Evolutionary conservation across 2,329 filamentous ascomycete species (phyloP).

Genomic region (Penicillium expansum): DNA sequence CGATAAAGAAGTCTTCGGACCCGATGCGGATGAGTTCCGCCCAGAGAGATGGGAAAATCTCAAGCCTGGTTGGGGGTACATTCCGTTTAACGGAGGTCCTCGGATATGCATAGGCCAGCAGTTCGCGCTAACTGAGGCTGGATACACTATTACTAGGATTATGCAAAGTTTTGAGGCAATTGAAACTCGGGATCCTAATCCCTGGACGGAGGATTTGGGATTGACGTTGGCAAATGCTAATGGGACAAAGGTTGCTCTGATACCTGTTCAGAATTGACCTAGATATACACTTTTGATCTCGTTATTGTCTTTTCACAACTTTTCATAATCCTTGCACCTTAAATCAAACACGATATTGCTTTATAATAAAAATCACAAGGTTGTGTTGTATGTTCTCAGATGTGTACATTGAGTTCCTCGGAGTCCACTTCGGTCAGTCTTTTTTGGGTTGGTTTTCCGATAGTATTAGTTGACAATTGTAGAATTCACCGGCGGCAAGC

Average conservation of each 20-base stretch:
- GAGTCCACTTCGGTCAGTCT: neutral
- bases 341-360: neutral
- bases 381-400: too few species aligned
- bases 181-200: conserved; percentile 30
- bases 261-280: conserved; percentile 1
- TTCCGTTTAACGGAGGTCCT: conserved; percentile 37
- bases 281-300: neutral
- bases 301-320: neutral
- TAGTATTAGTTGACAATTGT: neutral
- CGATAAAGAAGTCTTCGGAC: conserved; percentile 49
- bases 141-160: conserved; percentile 34
- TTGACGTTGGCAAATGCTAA: conserved; percentile 25
- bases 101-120: conserved; percentile 36
- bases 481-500: neutral
- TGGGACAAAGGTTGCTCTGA: conserved; percentile 20
- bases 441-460: neutral
- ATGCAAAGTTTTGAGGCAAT: conserved; percentile 30
- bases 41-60: conserved; percentile 49
- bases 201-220: conserved; percentile 27
- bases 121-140: conserved; percentile 38
- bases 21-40: conserved; percentile 46
- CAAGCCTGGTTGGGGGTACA: conserved; percentile 32
- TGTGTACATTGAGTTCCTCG: neutral
- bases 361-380: neutral
- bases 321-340: neutral